Evolutionary conservation across 2,329 filamentous ascomycete species (phyloP), one percentile per base, ranked within the genome.

Genomic region (Neospermospora avenae): DNA sequence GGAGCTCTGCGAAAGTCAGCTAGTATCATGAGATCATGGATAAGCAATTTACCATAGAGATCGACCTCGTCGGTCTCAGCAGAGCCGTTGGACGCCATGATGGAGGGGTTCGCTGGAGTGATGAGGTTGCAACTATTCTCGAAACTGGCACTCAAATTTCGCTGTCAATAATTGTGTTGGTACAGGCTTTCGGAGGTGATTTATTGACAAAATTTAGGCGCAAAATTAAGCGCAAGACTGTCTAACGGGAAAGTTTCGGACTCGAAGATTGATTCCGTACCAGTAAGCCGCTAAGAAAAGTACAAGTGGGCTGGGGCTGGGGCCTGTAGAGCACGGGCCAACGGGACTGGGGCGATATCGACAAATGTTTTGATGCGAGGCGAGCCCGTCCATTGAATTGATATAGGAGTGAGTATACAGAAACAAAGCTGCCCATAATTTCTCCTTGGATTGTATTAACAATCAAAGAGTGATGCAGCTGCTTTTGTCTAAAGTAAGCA

Each of bases 1-100:
- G 85, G 69, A 96, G 81, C 78, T 88, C 93, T 96, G 72, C 28
- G 13, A 44, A 45, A 35, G 60, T 55, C 25, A 54, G 51, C 45
- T 31, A 25, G n/a, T 44, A 16, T 24, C 55, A 24, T 11, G n/a
- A 45, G 3, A n/a, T 16, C 10, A 22, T 34, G 56, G 2, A 34
- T 18, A 16, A 41, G 5, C 44, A 39, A 66, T 77, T 68, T 76
- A 86, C 84, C 81, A 68, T 87, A 87, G 74, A 87, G 84, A 75
- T 87, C 84, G 60, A 83, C 72, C 65, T 84, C 71, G 37, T 69
- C 72, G 10, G 20, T 41, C 1, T 54, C 35, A 22, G 60, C 45
- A 55, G 65, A 60, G 28, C 67, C 66, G 59, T 69, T 68, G 45
- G 69, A 67, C 61, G 68, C 65, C 70, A 73, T 72, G 57, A 45